phyloP scores from a whole-genome alignment of 1,284 basidiomycete species.

The Leccinum angustisporum region DNA sequence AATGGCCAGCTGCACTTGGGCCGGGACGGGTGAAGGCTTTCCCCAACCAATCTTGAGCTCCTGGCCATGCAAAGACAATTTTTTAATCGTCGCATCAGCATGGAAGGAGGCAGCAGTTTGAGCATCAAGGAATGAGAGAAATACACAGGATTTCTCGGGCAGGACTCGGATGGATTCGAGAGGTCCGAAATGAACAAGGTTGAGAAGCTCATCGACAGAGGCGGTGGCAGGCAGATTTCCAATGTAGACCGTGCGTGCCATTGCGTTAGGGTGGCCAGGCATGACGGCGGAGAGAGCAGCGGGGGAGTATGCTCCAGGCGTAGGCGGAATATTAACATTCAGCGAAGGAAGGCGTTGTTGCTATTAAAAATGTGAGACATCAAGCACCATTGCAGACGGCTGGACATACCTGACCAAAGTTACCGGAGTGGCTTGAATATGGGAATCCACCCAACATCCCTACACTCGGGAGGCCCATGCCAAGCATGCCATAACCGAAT shows the following conservation, averaged over 20 bases:
- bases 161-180: constrained; percentile 93
- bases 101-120: constrained; percentile 91
- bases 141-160: constrained; percentile 98
- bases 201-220: constrained; percentile 95
- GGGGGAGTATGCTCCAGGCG: constrained; percentile 69
- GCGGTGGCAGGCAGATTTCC: constrained; percentile 96
- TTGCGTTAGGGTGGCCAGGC: constrained; percentile 60
- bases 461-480: constrained; percentile 71
- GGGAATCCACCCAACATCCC: constrained; percentile 67
- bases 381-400: not conserved
- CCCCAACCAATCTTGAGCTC: constrained; percentile 98
- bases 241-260: constrained; percentile 93
- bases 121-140: constrained; percentile 94
- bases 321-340: constrained; percentile 56
- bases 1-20: constrained; percentile 82
- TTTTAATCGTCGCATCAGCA: constrained; percentile 92
- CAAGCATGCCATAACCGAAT: constrained; percentile 70
- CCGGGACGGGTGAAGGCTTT: constrained; percentile 84
- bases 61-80: constrained; percentile 85
- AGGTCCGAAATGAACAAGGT: constrained; percentile 96
- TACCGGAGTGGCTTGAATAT: constrained; percentile 67
- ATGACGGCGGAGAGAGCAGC: constrained; percentile 66
- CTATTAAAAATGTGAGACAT: constrained; percentile 32
- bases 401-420: constrained; percentile 59
- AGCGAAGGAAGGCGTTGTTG: constrained; percentile 64